Evolutionary conservation across 208 protist species (phyloP).

Genomic region (Crithidia mellificae): DNA sequence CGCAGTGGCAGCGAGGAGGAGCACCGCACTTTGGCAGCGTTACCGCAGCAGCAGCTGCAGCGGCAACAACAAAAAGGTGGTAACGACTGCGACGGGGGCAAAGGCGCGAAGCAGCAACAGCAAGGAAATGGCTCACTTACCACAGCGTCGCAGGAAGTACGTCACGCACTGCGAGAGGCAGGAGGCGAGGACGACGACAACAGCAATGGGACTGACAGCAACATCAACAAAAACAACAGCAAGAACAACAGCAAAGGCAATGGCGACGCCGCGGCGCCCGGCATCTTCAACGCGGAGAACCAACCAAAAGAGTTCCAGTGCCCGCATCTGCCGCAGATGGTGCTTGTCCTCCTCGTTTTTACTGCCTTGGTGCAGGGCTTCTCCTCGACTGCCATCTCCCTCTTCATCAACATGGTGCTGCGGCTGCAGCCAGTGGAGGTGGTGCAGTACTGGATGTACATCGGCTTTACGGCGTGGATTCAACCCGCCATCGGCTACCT

Average conservation of each 20-base stretch:
- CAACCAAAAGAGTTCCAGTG: not conserved
- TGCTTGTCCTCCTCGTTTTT: constrained; percentile 40
- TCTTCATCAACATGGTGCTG: constrained; percentile 43
- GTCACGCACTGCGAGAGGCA: too few relatives aligned
- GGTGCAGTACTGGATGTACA: constrained; percentile 45
- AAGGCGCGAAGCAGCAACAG: too few relatives aligned
- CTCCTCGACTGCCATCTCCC: constrained; percentile 29
- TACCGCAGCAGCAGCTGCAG: too few relatives aligned
- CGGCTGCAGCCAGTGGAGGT: constrained; percentile 36
- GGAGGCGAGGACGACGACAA: too few relatives aligned
- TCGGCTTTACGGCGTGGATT: constrained; percentile 34
- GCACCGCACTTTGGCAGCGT: too few relatives aligned
- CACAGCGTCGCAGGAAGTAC: too few relatives aligned
- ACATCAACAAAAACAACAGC: too few relatives aligned
- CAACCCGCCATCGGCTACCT: constrained; percentile 42
- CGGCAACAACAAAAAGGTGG: too few relatives aligned
- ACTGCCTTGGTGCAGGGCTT: constrained; percentile 38
- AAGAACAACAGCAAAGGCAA: too few relatives aligned
- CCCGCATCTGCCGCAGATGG: constrained; percentile 27
- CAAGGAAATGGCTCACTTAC: too few relatives aligned
- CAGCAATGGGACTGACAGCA: too few relatives aligned
- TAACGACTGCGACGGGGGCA: not conserved
- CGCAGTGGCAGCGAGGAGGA: too few relatives aligned
- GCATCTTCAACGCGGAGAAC: not conserved
- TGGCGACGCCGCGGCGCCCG: not conserved